A percentile compares a stretch with the other conserved stretches of the same genome.
These are phyloP conservation scores for Tetradesmus obliquus DNA, from an alignment of 139 green algal genomes.

Conservation along the genomic window DNA sequence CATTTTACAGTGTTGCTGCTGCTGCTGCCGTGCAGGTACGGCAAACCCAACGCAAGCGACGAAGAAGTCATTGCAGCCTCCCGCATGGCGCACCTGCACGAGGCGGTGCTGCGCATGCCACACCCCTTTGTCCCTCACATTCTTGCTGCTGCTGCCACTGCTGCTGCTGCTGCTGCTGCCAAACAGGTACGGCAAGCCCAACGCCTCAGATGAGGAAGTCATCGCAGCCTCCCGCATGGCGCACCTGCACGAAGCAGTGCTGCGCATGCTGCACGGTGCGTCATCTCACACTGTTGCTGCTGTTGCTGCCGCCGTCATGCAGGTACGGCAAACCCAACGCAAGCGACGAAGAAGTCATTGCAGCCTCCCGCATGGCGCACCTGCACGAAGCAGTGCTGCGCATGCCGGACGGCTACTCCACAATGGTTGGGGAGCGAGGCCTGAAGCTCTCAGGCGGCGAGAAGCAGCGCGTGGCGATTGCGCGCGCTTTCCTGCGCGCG, in stretches of 20 bases:
- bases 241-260: constrained; percentile 65
- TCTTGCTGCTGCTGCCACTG: no score
- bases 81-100: constrained; percentile 57
- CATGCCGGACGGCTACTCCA: constrained; percentile 81
- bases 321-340: constrained; percentile 77
- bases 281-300: no score
- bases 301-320: no score
- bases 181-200: constrained; percentile 54
- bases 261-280: not conserved
- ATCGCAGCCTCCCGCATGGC: constrained; percentile 64
- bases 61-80: constrained; percentile 77
- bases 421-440: constrained; percentile 86
- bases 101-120: constrained; percentile 62
- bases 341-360: constrained; percentile 70
- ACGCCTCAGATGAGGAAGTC: constrained; percentile 72
- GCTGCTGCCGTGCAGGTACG: no score
- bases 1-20: no score
- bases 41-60: constrained; percentile 64
- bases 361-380: constrained; percentile 66
- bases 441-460: constrained; percentile 94
- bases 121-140: no score
- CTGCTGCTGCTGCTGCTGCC: constrained; percentile 5
- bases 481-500: constrained; percentile 62
- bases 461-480: constrained; percentile 98
- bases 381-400: constrained; percentile 62